Evolutionary conservation across 2,329 filamentous ascomycete genomes (phyloP), one percentile per base, ranked within the genome.

Genomic region (Orbilia oligospora): DNA sequence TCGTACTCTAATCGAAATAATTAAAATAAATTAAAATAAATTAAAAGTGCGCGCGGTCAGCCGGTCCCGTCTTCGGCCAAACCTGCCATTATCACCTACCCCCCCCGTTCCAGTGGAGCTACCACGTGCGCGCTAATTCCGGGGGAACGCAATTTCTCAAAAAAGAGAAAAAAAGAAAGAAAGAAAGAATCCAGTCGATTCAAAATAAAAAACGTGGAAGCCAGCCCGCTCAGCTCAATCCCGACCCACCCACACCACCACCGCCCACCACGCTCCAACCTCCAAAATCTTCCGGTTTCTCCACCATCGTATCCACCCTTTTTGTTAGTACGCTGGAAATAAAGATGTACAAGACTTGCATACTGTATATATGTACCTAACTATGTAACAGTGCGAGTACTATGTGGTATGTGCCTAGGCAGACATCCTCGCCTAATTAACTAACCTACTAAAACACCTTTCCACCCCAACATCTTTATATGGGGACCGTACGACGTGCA

Each of bases 91-190:
- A 14, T 33, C 41, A 30, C 38, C 22, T n/a, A n/a, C n/a, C 16
- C 20, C 36, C 30, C 55, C 56, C 20, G 56, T 61, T 27, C 33
- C 56, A 61, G 56, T 44, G 56, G 56, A 61, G 56, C 22, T 64
- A 71, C 73, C 73, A 77, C 73, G 73, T 77, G 73, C 67, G 67
- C 73, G 73, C 73, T 77, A 77, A 77, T 77, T 77, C 73, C 73
- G 73, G 72, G 71, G 73, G 73, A 77, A 77, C 73, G 67, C 73
- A 77, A 77, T 77, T 71, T 77, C 73, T 77, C 72, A 4, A 51
- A 51, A 51, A 49, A 71, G n/a, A n/a, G n/a, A n/a, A n/a, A n/a
- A n/a, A n/a, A n/a, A n/a, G n/a, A n/a, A n/a, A n/a, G n/a, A n/a
- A n/a, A n/a, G n/a, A n/a, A n/a, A n/a, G n/a, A n/a, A 55, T 56